Conservation (phyloP, 2,329 filamentous ascomycete species). For the Trichoderma sp. region DNA sequence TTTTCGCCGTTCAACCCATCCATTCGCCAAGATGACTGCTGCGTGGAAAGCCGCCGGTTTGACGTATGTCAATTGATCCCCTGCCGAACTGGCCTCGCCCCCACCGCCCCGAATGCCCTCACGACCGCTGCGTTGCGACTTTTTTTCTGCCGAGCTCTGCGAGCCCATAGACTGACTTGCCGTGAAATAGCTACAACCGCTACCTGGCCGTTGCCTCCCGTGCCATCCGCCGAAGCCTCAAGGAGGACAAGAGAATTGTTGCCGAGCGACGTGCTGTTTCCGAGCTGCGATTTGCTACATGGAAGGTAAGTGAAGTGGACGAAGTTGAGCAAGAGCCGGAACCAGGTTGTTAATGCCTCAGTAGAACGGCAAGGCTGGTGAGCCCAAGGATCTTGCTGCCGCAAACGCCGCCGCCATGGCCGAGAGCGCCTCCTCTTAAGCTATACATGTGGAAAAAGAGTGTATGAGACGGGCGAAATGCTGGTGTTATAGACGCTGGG, state of each 20-base stretch:
- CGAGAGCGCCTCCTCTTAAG: slow-evolving; percentile 39
- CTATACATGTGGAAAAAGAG: slow-evolving; percentile 13
- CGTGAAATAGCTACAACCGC: slow-evolving; percentile 85
- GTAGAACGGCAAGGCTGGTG: slow-evolving; percentile 95
- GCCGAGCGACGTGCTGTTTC: slow-evolving; percentile 88
- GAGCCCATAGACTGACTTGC: slow-evolving; percentile 27
- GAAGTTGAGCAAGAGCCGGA: neutral
- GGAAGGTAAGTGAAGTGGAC: slow-evolving; percentile 64
- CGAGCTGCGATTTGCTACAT: slow-evolving; percentile 89
- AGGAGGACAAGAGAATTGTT: slow-evolving; percentile 84
- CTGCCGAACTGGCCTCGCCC: neutral
- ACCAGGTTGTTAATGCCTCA: slow-evolving; percentile 21
- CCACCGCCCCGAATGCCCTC: neutral
- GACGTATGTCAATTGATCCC: slow-evolving; percentile 64
- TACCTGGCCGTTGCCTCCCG: slow-evolving; percentile 95
- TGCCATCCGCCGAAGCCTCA: slow-evolving; percentile 92
- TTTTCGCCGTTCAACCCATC: slow-evolving; percentile 30
- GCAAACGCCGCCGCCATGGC: slow-evolving; percentile 46
- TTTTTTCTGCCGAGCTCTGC: neutral
- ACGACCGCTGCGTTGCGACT: neutral
- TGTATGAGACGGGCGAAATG: neutral
- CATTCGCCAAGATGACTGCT: slow-evolving; percentile 78
- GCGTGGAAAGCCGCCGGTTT: slow-evolving; percentile 98
- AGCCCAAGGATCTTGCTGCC: slow-evolving; percentile 66
- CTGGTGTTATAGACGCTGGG: slow-evolving; percentile 17